Conservation (phyloP, 495 filamentous ascomycete genomes). For the Xylaria intraflava region DNA sequence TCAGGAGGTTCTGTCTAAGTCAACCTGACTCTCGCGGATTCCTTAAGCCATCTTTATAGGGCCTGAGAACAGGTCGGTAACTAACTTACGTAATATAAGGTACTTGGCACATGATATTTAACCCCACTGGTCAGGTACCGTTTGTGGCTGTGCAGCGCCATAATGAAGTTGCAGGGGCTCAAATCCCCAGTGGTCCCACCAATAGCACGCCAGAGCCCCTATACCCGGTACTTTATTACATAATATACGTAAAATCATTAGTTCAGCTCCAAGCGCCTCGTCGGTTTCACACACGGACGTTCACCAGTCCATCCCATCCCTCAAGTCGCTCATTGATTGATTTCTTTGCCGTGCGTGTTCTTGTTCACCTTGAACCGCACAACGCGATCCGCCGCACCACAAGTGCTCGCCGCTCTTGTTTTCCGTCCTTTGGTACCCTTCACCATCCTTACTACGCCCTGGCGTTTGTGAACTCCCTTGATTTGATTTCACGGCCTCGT, state of each 20-base stretch:
- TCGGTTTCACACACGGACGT: not conserved
- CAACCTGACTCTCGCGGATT: no score
- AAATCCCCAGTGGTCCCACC: not conserved
- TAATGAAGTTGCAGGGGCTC: not conserved
- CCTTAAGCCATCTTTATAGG: no score
- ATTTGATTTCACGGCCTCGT: not conserved
- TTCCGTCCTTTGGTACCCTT: not conserved
- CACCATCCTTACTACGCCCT: not conserved
- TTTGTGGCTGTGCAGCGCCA: slow-evolving; percentile 17
- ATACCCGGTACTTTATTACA: not conserved
- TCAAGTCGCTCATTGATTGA: slow-evolving; percentile 12
- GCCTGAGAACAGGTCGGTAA: no score
- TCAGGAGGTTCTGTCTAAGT: no score
- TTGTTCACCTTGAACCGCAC: not conserved
- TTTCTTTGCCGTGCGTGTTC: not conserved
- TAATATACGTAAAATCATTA: no score
- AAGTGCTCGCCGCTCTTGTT: not conserved
- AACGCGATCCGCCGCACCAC: not conserved
- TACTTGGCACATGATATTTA: not conserved
- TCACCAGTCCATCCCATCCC: not conserved
- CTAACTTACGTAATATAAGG: no score
- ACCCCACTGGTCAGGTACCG: slow-evolving; percentile 7
- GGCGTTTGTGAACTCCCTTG: not conserved
- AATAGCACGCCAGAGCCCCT: slow-evolving; percentile 4
- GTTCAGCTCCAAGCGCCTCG: no score